These are phyloP conservation scores for Chlorella sp. DNA, from an alignment of 139 green algal genomes.

Conservation along the genomic window DNA sequence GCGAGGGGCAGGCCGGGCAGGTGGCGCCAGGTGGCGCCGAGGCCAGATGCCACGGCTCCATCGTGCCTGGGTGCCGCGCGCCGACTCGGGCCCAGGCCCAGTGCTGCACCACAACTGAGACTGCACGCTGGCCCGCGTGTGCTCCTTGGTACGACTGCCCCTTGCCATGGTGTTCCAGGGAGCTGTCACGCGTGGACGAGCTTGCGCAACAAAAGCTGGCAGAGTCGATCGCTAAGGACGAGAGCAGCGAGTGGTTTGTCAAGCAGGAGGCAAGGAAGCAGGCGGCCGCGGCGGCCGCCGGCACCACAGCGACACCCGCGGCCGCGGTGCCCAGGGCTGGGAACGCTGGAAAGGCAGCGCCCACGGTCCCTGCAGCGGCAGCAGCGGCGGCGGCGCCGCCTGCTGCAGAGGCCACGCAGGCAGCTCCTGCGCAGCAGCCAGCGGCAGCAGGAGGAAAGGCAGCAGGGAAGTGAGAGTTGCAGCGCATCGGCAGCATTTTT, in stretches of 20 bases:
- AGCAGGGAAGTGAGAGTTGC: too few species aligned
- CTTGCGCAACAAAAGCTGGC: conserved; percentile 31
- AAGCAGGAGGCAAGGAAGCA: background rate
- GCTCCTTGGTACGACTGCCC: too few species aligned
- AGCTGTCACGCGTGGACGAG: conserved; percentile 45
- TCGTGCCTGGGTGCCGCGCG: too few species aligned
- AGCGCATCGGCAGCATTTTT: too few species aligned
- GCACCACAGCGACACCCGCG: background rate
- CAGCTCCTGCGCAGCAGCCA: conserved; percentile 35
- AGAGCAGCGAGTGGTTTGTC: conserved; percentile 40
- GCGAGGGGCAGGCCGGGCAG: too few species aligned
- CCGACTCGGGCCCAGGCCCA: too few species aligned
- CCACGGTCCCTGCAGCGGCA: background rate
- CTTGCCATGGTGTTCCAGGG: too few species aligned
- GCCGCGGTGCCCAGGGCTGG: background rate
- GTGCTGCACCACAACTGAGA: too few species aligned
- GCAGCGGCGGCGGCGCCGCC: background rate
- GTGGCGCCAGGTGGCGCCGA: too few species aligned
- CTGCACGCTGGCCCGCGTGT: too few species aligned
- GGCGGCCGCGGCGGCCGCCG: background rate
- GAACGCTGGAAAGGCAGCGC: background rate
- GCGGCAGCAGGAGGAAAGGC: too few species aligned
- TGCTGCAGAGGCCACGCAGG: conserved; percentile 13
- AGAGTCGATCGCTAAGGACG: conserved; percentile 41
- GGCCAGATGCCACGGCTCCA: too few species aligned